Percentiles rank a stretch among this genome's conserved stretches.
phyloP scores from a whole-genome alignment of 2,329 filamentous ascomycete species.

The Calonectria honghensis region DNA sequence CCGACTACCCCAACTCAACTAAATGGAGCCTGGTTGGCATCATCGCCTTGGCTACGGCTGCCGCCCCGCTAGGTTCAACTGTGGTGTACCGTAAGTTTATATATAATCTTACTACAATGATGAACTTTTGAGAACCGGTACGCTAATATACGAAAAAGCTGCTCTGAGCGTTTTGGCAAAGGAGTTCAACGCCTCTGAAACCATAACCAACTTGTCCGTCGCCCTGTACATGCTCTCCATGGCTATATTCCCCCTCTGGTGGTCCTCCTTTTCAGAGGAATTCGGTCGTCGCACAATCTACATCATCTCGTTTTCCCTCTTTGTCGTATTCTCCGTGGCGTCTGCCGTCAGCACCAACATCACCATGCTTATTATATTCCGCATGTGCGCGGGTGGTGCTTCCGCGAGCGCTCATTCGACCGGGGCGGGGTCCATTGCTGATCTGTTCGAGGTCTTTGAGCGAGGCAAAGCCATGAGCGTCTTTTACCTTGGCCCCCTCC shows the following conservation, averaged over 20 bases:
- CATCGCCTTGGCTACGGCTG: slow-evolving; percentile 84
- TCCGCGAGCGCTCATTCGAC: slow-evolving; percentile 89
- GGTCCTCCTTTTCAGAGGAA: slow-evolving; percentile 86
- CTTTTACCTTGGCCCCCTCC: slow-evolving; percentile 87
- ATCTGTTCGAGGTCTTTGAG: slow-evolving; percentile 84
- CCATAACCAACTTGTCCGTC: slow-evolving; percentile 84
- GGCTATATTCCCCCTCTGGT: slow-evolving; percentile 91
- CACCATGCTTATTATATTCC: slow-evolving; percentile 85
- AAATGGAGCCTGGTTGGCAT: slow-evolving; percentile 92
- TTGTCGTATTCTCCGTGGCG: slow-evolving; percentile 81
- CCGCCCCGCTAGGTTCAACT: slow-evolving; percentile 87
- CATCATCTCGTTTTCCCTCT: slow-evolving; percentile 82
- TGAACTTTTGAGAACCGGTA: not conserved
- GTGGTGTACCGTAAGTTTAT: slow-evolving; percentile 84
- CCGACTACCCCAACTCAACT: slow-evolving; percentile 81
- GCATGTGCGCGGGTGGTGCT: slow-evolving; percentile 83
- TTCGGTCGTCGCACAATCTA: slow-evolving; percentile 87
- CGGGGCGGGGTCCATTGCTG: slow-evolving; percentile 87
- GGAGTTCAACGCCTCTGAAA: slow-evolving; percentile 77
- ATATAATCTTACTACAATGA: not conserved
- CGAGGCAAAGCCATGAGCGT: slow-evolving; percentile 87
- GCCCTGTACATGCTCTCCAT: slow-evolving; percentile 89
- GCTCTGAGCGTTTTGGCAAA: slow-evolving; percentile 78
- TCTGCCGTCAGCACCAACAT: slow-evolving; percentile 82
- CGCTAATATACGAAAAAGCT: slow-evolving; percentile 67